Evolutionary conservation across 2,329 filamentous ascomycete genomes (phyloP).

Genomic region (Fusarium protoensiforme): DNA sequence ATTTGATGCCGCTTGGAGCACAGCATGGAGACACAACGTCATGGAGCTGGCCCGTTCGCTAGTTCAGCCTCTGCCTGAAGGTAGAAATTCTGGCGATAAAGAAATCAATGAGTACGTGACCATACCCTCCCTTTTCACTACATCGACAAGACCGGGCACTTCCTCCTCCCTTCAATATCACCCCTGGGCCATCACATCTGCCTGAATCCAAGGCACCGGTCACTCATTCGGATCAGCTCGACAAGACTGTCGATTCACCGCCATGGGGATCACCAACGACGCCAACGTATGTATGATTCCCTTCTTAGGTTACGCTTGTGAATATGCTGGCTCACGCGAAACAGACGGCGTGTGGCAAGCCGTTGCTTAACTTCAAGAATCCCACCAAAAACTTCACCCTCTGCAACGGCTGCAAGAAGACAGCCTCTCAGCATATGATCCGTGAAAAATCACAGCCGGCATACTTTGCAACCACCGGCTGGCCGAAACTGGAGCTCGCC

Average conservation of each 20-base stretch:
- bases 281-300: not conserved
- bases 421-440: not conserved
- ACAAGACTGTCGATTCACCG: not conserved
- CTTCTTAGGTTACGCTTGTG: not conserved
- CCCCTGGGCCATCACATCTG: not conserved
- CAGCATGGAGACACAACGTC: not conserved
- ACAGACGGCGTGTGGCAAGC: not conserved
- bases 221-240: not conserved
- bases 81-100: not conserved
- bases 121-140: not conserved
- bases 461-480: not conserved
- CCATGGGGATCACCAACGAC: not conserved
- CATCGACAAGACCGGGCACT: not conserved
- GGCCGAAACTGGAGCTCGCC: not conserved
- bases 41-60: not conserved
- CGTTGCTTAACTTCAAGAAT: not conserved
- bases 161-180: not conserved
- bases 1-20: not conserved
- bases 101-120: not conserved
- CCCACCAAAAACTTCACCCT: not conserved
- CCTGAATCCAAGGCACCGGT: not conserved
- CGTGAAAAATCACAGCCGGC: not conserved
- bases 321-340: not conserved
- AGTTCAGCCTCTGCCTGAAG: not conserved
- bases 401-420: not conserved